Evolutionary conservation across 768 basidiomycete genomes (phyloP).

Genomic region (Mycena kentingensis): DNA sequence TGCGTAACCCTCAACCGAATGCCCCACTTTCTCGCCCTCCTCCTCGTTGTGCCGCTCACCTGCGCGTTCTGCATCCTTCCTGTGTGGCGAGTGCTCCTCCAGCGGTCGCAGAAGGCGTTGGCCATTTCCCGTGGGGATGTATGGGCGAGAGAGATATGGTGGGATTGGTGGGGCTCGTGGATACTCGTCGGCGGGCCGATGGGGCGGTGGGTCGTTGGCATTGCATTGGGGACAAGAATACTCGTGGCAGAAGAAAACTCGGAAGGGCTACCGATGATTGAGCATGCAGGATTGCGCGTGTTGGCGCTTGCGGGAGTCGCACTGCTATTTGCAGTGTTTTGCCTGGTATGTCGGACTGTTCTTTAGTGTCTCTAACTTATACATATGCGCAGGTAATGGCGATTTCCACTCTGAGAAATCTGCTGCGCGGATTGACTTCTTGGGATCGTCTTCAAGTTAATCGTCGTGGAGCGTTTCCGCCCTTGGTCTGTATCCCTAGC

Average conservation of each 20-base stretch:
- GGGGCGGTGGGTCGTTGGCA: conserved; percentile 44
- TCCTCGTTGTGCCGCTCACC: conserved; percentile 35
- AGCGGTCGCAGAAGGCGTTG: conserved; percentile 34
- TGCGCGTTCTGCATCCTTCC: conserved; percentile 34
- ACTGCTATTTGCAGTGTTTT: conserved; percentile 37
- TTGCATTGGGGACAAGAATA: conserved; percentile 37
- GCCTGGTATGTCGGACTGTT: conserved; percentile 33
- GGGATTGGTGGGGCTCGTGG: conserved; percentile 48
- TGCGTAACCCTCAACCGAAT: conserved; percentile 42
- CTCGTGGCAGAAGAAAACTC: conserved; percentile 24
- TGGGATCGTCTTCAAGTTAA: conserved; percentile 32
- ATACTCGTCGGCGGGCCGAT: conserved; percentile 44
- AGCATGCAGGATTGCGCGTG: conserved; percentile 40
- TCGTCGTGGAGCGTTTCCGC: conserved; percentile 1
- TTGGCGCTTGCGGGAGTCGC: conserved; percentile 28
- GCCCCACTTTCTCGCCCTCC: conserved; percentile 38
- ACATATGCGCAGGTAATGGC: conserved; percentile 30
- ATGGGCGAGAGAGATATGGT: conserved; percentile 39
- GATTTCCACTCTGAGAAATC: conserved; percentile 26
- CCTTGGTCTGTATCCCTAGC: conserved; percentile 31
- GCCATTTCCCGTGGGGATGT: conserved; percentile 30
- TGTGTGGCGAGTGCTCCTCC: conserved; percentile 26
- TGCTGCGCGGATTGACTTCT: conserved; percentile 39
- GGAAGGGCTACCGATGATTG: conserved; percentile 30
- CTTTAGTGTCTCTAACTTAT: background rate